Evolutionary conservation across 2,329 filamentous ascomycete species (phyloP).

Genomic region (Talaromyces sp.): DNA sequence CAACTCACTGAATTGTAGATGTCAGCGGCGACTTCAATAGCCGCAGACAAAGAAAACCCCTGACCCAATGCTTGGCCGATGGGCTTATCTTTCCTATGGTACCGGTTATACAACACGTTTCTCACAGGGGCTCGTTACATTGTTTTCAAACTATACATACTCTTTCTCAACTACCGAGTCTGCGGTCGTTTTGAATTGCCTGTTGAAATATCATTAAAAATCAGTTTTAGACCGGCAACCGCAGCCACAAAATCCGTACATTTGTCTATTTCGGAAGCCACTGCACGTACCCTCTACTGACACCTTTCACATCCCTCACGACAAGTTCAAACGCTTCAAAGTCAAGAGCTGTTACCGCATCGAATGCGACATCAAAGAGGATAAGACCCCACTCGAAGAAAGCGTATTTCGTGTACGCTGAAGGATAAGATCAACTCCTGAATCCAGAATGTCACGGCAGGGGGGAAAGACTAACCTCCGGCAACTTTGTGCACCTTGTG

Average conservation of each 20-base stretch:
- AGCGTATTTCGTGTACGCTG: slow-evolving; percentile 94
- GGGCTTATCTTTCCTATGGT: slow-evolving; percentile 66
- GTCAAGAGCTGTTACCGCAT: slow-evolving; percentile 88
- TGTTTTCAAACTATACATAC: slow-evolving; percentile 47
- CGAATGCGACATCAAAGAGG: slow-evolving; percentile 91
- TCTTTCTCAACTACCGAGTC: slow-evolving; percentile 62
- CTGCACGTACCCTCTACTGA: slow-evolving; percentile 97
- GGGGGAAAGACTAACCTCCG: slow-evolving; percentile 63
- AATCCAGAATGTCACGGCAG: background rate
- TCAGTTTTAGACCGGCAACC: slow-evolving; percentile 32
- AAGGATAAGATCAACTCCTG: background rate
- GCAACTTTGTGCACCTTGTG: slow-evolving; percentile 94
- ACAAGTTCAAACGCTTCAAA: slow-evolving; percentile 84
- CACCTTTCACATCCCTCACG: slow-evolving; percentile 80
- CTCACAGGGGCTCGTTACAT: slow-evolving; percentile 1
- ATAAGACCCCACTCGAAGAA: slow-evolving; percentile 98
- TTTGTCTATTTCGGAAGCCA: slow-evolving; percentile 83
- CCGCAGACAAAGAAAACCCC: slow-evolving; percentile 66
- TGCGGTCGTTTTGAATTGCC: slow-evolving; percentile 45
- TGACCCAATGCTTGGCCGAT: slow-evolving; percentile 64
- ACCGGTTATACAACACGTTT: slow-evolving; percentile 9
- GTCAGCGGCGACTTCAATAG: slow-evolving; percentile 78
- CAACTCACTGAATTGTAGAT: slow-evolving; percentile 78
- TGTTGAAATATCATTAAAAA: slow-evolving; percentile 34
- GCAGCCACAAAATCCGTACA: slow-evolving; percentile 40